Evolutionary conservation across 345 rosid genomes (phyloP).

Genomic region (Ceriops tagal): DNA sequence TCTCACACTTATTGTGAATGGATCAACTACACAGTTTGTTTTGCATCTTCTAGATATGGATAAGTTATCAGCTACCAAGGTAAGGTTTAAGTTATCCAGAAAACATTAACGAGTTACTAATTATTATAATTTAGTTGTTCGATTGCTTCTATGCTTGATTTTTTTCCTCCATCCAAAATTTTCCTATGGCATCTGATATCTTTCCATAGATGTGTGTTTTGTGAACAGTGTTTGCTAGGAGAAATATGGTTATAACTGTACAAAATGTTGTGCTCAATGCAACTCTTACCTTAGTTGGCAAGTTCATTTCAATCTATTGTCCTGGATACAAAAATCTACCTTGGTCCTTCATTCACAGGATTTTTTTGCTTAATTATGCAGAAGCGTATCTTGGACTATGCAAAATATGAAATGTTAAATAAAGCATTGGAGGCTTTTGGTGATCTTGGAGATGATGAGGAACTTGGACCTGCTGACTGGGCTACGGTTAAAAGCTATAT

Average conservation of each 20-base stretch:
- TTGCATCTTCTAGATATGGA: conserved; percentile 72
- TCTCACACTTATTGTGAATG: conserved; percentile 82
- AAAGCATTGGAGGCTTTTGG: conserved; percentile 76
- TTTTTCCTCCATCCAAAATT: no score
- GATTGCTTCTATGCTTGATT: no score
- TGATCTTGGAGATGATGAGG: conserved; percentile 94
- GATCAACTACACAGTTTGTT: conserved; percentile 83
- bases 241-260: no score
- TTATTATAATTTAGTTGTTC: no score
- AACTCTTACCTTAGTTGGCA: no score
- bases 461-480: conserved; percentile 98
- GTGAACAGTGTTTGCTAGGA: no score
- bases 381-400: conserved; percentile 79
- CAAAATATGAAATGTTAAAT: conserved; percentile 82
- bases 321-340: not conserved
- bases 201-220: no score
- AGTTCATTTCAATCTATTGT: not conserved
- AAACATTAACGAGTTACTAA: no score
- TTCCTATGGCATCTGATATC: no score
- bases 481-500: conserved; percentile 75
- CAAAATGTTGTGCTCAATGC: no score
- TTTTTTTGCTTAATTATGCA: conserved; percentile 21
- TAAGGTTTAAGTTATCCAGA: conserved; percentile 14
- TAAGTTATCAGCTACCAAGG: conserved; percentile 75
- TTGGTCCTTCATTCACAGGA: not conserved